Conservation (phyloP, 495 filamentous ascomycete genomes). For the Lophiotrema nucula region DNA sequence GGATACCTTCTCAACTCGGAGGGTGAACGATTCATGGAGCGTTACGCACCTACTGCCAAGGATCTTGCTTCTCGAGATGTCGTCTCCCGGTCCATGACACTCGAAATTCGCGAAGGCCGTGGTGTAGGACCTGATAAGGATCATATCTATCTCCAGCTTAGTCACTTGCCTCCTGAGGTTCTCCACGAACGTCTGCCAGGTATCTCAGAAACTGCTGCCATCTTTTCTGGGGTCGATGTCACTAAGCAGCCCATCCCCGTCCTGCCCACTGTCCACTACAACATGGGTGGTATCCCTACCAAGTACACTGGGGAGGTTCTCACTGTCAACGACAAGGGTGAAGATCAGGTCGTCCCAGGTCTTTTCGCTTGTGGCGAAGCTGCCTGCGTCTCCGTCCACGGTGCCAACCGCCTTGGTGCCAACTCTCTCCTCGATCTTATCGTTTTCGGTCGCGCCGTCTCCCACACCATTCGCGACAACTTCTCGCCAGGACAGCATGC, state of each 20-base stretch:
- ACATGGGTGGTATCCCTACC: slow-evolving; percentile 98
- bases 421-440: slow-evolving; percentile 97
- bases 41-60: slow-evolving; percentile 94
- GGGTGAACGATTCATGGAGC: slow-evolving; percentile 97
- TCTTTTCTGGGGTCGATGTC: slow-evolving; percentile 95
- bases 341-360: slow-evolving; percentile 91
- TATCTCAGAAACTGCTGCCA: slow-evolving; percentile 96
- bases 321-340: slow-evolving; percentile 71
- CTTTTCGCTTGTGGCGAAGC: slow-evolving; percentile 96
- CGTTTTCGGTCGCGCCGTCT: slow-evolving; percentile 94
- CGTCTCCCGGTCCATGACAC: slow-evolving; percentile 92
- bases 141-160: slow-evolving; percentile 95
- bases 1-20: slow-evolving; percentile 92
- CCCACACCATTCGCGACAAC: slow-evolving; percentile 90
- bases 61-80: slow-evolving; percentile 92
- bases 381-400: slow-evolving; percentile 94
- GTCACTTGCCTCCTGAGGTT: slow-evolving; percentile 84
- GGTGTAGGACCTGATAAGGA: slow-evolving; percentile 96
- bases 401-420: slow-evolving; percentile 93
- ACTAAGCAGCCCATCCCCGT: slow-evolving; percentile 96
- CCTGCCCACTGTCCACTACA: slow-evolving; percentile 96
- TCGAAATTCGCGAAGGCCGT: slow-evolving; percentile 95
- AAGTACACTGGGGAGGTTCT: slow-evolving; percentile 95
- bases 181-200: slow-evolving; percentile 95
- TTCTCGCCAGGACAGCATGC: slow-evolving; percentile 75